A percentile compares a stretch with the other conserved stretches of the same genome.
Evolutionary conservation across 345 rosid species (phyloP).

Genomic region (Gossypium bickii): DNA sequence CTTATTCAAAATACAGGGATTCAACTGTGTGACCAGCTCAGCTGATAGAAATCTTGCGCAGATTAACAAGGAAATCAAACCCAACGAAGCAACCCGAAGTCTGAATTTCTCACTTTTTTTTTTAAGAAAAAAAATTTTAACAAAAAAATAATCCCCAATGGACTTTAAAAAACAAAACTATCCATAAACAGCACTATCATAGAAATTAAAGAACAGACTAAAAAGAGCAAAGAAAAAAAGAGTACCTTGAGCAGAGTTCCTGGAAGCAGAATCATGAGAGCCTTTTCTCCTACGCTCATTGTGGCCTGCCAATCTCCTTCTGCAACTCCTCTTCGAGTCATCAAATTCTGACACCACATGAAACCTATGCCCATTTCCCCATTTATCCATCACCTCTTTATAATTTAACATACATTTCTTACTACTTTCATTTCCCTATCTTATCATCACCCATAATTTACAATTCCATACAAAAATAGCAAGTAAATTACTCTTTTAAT

Average conservation of each 20-base stretch:
- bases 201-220: background rate
- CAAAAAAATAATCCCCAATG: background rate
- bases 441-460: background rate
- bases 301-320: slow-evolving; percentile 67
- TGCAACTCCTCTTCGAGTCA: slow-evolving; percentile 59
- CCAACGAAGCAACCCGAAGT: too few relatives aligned
- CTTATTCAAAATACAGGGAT: background rate
- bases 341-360: slow-evolving; percentile 59
- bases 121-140: background rate
- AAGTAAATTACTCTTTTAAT: too few relatives aligned
- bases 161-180: background rate
- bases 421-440: background rate
- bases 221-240: background rate
- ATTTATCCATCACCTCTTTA: background rate
- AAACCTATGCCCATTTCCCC: slow-evolving; percentile 34
- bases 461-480: background rate
- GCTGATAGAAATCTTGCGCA: background rate
- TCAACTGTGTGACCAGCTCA: background rate
- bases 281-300: slow-evolving; percentile 62
- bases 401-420: background rate
- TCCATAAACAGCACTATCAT: background rate
- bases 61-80: background rate
- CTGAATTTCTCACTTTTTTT: too few relatives aligned
- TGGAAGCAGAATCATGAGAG: slow-evolving; percentile 33
- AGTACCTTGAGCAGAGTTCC: slow-evolving; percentile 41